phyloP scores from a whole-genome alignment of 345 rosid species.

The Microcos paniculata region DNA sequence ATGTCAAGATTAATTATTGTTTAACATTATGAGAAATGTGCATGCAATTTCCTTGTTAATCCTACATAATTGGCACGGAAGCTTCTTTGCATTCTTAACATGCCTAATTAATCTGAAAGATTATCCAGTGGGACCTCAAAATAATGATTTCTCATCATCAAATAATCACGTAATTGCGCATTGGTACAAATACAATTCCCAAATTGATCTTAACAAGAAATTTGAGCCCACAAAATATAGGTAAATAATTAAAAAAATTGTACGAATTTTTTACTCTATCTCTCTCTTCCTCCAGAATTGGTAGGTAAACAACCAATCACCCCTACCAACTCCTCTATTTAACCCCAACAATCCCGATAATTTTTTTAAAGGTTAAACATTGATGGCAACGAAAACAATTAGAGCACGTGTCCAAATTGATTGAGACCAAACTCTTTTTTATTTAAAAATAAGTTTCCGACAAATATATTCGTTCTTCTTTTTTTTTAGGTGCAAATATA shows the following conservation, averaged over 20 bases:
- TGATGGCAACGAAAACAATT: not conserved
- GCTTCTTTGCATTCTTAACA: not conserved
- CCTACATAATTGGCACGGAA: not conserved
- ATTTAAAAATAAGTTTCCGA: no score
- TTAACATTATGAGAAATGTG: not conserved
- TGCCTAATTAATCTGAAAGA: not conserved
- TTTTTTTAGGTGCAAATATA: no score
- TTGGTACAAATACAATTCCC: not conserved
- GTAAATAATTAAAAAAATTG: not conserved
- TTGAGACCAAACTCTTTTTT: not conserved
- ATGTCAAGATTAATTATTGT: no score
- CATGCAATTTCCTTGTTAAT: not conserved
- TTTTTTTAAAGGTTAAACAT: not conserved
- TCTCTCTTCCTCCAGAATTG: not conserved
- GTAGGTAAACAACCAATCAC: constrained; percentile 22
- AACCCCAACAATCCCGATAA: not conserved
- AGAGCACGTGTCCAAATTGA: not conserved
- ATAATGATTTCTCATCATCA: not conserved
- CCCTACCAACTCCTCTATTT: not conserved
- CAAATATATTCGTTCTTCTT: no score
- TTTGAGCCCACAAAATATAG: not conserved
- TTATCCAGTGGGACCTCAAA: not conserved
- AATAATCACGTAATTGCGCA: not conserved
- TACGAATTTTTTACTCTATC: not conserved
- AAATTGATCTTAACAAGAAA: not conserved